Percentiles rank a stretch among this genome's conserved stretches.
phyloP scores from a whole-genome alignment of 108 stramenopile species.

The Discostella pseudostelligera region DNA sequence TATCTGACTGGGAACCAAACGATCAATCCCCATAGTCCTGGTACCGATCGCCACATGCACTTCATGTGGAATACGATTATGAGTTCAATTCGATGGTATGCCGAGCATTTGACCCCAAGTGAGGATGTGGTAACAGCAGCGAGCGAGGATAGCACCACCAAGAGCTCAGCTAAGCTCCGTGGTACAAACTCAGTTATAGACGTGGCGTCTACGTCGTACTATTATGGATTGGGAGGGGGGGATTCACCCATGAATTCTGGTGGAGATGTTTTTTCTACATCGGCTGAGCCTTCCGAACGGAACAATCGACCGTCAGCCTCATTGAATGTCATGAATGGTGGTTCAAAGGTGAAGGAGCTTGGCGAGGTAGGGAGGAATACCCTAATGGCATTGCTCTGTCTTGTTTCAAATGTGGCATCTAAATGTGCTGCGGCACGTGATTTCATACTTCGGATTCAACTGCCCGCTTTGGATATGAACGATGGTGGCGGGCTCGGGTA shows the following conservation, averaged over 20 bases:
- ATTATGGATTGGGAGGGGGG: slow-evolving; percentile 62
- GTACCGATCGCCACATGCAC: slow-evolving; percentile 29
- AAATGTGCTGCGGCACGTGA: slow-evolving; percentile 48
- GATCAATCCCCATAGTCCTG: slow-evolving; percentile 35
- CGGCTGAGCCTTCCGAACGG: slow-evolving; percentile 20
- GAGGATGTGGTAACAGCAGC: slow-evolving; percentile 9
- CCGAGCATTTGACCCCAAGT: slow-evolving; percentile 59
- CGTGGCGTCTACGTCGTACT: slow-evolving; percentile 60
- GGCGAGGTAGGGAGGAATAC: slow-evolving; percentile 49
- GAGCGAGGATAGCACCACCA: slow-evolving; percentile 27
- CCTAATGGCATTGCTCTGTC: slow-evolving; percentile 50
- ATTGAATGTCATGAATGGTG: slow-evolving; percentile 13
- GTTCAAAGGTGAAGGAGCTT: slow-evolving; percentile 54
- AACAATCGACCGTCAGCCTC: slow-evolving; percentile 21
- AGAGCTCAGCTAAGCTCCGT: slow-evolving; percentile 28
- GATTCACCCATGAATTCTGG: neutral
- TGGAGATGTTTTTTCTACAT: slow-evolving; percentile 19
- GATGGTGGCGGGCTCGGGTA: slow-evolving; percentile 17
- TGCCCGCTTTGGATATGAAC: slow-evolving; percentile 34
- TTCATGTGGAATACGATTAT: slow-evolving; percentile 51
- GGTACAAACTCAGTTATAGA: slow-evolving; percentile 38
- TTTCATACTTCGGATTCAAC: slow-evolving; percentile 49
- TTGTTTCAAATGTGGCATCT: slow-evolving; percentile 62
- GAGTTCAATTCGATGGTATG: slow-evolving; percentile 60
- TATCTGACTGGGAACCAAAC: slow-evolving; percentile 41